Evolutionary conservation across 2,329 filamentous ascomycete species (phyloP), one percentile per base, ranked within the genome.

Genomic region (Hortaea sp.): DNA sequence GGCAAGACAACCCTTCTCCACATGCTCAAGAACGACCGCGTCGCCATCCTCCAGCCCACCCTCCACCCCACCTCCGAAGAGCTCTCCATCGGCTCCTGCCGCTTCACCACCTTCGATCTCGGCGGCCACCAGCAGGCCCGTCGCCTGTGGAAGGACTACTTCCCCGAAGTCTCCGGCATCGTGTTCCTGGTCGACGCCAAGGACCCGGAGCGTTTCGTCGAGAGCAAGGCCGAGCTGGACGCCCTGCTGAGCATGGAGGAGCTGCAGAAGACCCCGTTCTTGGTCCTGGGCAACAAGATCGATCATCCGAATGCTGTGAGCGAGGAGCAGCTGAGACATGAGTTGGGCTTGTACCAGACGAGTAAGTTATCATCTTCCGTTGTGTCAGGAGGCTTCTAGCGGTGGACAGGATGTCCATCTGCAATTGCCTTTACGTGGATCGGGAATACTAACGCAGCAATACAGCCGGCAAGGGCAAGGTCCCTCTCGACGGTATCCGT

Each of bases 281-380:
- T 97, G 51, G 81, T 98, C 59, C 80, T 98, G 53, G 92, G 92
- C 60, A 98, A 98, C 81, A 98, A 98, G 81, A 98, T 98, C 68
- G 92, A 98, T 69, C 89, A 97, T 74, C 89, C 89, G 45, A 85
- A 94, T 58, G 92, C 92, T 53, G 83, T 97, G 45, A 90, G 85
- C 55, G 92, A 98, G 77, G 90, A 97, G 61, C 88, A 95, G 73
- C 78, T 97, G 63, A 81, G 92, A 68, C 84, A 90, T 66, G 85
- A 89, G 67, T 76, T 98, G 49, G 92, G 92, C 53, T 72, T 98
- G 62, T 97, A 94, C 72, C 90, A 97, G 72, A 95, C 89, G 46
- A 95, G 88, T 51, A 56, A 53, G 57, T 52, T 12, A 40, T 40
- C 11, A 10, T 35, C 4, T 35, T 35, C 4, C 4, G 3, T 35